A percentile compares a stretch with the other conserved stretches of the same genome.
These are phyloP conservation scores for Fonsecaea pugnacius DNA, from an alignment of 2,329 filamentous ascomycete species.

Conservation along the genomic window DNA sequence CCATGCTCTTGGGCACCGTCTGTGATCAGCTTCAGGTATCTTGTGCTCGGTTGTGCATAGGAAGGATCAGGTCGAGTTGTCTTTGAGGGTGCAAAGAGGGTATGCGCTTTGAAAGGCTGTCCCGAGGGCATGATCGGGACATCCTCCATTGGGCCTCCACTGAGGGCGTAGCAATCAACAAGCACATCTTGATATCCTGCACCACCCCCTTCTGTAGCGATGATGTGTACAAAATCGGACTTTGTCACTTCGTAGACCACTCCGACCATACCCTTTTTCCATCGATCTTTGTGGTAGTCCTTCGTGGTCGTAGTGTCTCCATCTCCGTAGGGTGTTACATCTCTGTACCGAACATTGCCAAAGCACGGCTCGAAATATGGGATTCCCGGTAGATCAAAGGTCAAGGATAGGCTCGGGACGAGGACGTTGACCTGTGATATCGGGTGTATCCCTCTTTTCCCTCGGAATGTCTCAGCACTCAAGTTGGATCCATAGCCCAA, in stretches of 20 bases:
- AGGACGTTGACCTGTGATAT: slow-evolving; percentile 80
- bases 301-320: slow-evolving; percentile 39
- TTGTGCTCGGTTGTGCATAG: slow-evolving; percentile 79
- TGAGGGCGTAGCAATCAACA: slow-evolving; percentile 75
- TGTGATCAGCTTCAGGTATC: slow-evolving; percentile 80
- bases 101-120: slow-evolving; percentile 78
- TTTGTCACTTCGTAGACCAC: slow-evolving; percentile 94
- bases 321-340: slow-evolving; percentile 33
- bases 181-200: slow-evolving; percentile 81
- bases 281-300: slow-evolving; percentile 62
- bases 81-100: slow-evolving; percentile 70
- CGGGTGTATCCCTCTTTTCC: slow-evolving; percentile 76
- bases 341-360: slow-evolving; percentile 72
- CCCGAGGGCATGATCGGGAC: slow-evolving; percentile 63
- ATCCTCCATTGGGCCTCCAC: slow-evolving; percentile 56
- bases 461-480: slow-evolving; percentile 76
- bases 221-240: slow-evolving; percentile 80
- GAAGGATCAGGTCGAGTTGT: slow-evolving; percentile 61
- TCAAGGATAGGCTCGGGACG: slow-evolving; percentile 75
- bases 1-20: slow-evolving; percentile 78
- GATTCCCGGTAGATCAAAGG: slow-evolving; percentile 82
- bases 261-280: slow-evolving; percentile 83
- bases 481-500: slow-evolving; percentile 94
- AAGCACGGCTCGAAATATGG: slow-evolving; percentile 92
- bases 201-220: slow-evolving; percentile 88